A percentile compares a stretch with the other conserved stretches of the same genome.
These are phyloP conservation scores for Penicillium palitans DNA, from an alignment of 2,329 filamentous ascomycete species.

Conservation along the genomic window DNA sequence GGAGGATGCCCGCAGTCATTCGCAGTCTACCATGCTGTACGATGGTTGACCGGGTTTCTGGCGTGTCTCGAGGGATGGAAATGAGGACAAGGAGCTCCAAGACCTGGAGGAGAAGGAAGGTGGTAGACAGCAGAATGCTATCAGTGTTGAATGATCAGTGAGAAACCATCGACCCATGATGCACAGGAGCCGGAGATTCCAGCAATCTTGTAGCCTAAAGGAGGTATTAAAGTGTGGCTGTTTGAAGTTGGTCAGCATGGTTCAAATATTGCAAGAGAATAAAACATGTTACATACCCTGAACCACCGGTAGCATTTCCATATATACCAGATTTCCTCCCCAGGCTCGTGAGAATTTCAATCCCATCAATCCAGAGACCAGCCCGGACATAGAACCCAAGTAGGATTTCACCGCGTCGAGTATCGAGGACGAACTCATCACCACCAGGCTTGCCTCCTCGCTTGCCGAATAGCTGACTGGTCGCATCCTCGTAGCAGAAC, in stretches of 20 bases:
- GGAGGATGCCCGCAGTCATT: background rate
- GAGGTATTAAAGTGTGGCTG: conserved; percentile 85
- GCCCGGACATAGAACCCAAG: conserved; percentile 82
- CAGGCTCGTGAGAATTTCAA: conserved; percentile 85
- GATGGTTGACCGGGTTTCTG: background rate
- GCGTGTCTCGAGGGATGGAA: background rate
- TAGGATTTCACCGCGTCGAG: conserved; percentile 79
- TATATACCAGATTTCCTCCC: conserved; percentile 84
- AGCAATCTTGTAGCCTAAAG: conserved; percentile 82
- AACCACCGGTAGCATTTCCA: conserved; percentile 77
- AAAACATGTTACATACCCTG: conserved; percentile 63
- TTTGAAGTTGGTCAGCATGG: conserved; percentile 12
- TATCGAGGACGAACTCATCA: conserved; percentile 76
- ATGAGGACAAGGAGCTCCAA: background rate
- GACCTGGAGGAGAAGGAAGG: background rate
- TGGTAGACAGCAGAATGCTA: background rate
- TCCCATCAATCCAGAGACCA: conserved; percentile 78
- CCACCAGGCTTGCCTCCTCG: conserved; percentile 68
- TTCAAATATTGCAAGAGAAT: background rate
- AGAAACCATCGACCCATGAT: conserved; percentile 81
- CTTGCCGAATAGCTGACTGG: conserved; percentile 83
- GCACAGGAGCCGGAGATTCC: conserved; percentile 82
- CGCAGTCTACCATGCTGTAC: background rate
- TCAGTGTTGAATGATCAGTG: conserved; percentile 73
- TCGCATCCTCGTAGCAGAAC: conserved; percentile 86